These are phyloP conservation scores for Nyssa sinensis DNA, from an alignment of 148 eudicot genomes.

Conservation along the genomic window DNA sequence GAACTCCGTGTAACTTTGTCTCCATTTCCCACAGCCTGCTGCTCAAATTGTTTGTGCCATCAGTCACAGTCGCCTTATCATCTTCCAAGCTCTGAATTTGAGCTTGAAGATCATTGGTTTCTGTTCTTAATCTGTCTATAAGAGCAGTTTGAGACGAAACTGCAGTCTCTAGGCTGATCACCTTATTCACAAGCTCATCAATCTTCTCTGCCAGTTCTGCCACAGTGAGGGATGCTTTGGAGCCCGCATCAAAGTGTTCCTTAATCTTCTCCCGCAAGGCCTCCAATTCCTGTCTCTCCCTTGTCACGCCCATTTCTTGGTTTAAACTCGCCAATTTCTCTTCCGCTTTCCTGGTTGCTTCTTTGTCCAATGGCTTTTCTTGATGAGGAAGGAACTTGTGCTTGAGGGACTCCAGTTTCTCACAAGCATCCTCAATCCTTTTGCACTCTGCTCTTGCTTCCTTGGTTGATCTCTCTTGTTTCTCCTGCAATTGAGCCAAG, in stretches of 20 bases:
- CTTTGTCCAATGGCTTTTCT: conserved; percentile 15
- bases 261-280: conserved; percentile 35
- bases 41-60: conserved; percentile 39
- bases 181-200: conserved; percentile 77
- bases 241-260: conserved; percentile 38
- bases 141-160: conserved; percentile 69
- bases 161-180: conserved; percentile 54
- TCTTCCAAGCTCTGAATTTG: conserved; percentile 59
- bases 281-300: conserved; percentile 33
- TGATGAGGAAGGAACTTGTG: conserved; percentile 21
- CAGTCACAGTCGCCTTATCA: conserved; percentile 52
- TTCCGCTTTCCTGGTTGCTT: conserved; percentile 5
- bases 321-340: conserved; percentile 19
- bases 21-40: conserved; percentile 51
- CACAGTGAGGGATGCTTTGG: conserved; percentile 42
- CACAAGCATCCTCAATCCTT: conserved; percentile 47
- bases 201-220: conserved; percentile 77
- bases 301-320: conserved; percentile 17
- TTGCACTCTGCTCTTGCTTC: conserved; percentile 49
- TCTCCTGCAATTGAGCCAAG: conserved; percentile 52
- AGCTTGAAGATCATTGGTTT: conserved; percentile 59
- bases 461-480: conserved; percentile 39
- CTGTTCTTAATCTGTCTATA: conserved; percentile 51
- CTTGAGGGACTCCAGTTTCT: conserved; percentile 42
- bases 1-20: conserved; percentile 40